phyloP scores from a whole-genome alignment of 257 asterid species.

The Phtheirospermum japonicum region DNA sequence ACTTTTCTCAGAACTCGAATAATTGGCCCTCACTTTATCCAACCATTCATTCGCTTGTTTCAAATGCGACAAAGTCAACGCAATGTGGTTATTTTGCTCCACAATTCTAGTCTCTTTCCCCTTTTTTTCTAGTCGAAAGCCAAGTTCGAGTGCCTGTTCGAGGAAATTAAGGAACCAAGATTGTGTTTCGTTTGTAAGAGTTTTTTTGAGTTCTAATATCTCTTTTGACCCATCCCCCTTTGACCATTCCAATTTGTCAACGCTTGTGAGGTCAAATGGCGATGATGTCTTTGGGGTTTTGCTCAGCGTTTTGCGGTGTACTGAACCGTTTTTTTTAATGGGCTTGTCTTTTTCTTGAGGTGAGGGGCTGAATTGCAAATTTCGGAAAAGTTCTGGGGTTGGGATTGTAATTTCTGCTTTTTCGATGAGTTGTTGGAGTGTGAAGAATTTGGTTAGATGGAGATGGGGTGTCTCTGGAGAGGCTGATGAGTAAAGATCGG shows the following conservation, averaged over 20 bases:
- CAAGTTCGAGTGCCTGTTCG: conserved; percentile 62
- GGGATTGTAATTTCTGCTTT: conserved; percentile 34
- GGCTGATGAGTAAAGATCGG: conserved; percentile 65
- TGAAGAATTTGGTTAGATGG: conserved; percentile 61
- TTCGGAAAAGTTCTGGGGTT: conserved; percentile 36
- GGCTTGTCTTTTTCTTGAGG: conserved; percentile 41
- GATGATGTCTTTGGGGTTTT: conserved; percentile 30
- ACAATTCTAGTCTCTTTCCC: conserved; percentile 36
- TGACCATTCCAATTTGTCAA: conserved; percentile 75
- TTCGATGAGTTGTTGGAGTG: conserved; percentile 63
- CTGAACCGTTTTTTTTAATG: conserved; percentile 31
- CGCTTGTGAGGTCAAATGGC: conserved; percentile 10
- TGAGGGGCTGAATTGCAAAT: conserved; percentile 30
- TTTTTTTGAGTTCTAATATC: conserved; percentile 43
- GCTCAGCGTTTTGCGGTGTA: conserved; percentile 25
- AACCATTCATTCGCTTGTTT: conserved; percentile 79
- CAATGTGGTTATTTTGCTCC: conserved; percentile 63
- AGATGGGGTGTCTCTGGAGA: conserved; percentile 73
- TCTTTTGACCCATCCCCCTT: conserved; percentile 49
- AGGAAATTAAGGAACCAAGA: conserved; percentile 79
- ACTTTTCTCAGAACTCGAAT: conserved; percentile 35
- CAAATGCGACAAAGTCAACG: conserved; percentile 63
- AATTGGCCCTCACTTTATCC: conserved; percentile 44
- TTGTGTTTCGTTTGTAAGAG: conserved; percentile 45
- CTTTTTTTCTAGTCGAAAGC: conserved; percentile 49